Base-by-base conservation (phyloP, 2,329 filamentous ascomycete genomes). In the Penicillium sp. region DNA sequence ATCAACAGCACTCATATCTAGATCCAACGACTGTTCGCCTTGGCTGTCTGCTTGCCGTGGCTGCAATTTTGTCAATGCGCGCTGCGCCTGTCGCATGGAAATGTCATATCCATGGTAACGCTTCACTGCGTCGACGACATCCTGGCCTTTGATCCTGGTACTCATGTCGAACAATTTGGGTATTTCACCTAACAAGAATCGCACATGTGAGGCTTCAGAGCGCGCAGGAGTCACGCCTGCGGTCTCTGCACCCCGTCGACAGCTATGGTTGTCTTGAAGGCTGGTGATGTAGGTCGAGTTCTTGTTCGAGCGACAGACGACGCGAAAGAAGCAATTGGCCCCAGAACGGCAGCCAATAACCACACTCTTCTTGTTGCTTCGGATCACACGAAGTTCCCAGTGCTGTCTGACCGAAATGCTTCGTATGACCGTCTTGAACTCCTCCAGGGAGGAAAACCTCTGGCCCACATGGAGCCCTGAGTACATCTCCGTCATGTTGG, bases 31-130 rank as follows among this genome's bases (percentile, higher is more conserved):
- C 27, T 56, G 55, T 16, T 67, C 66, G 30, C 52, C 58, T 40
- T 63, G 58, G 36, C 54, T 57, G 27, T 56, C 58, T 5, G 56
- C 44, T 36, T 61, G 63, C 40, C 63, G 63, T 25, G 69, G 67
- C 46, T 72, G 69, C 24, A 73, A 36, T 46, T 65, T 67, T 16
- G 63, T 69, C 27, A 73, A 65, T 27, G 70, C 70, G 28, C 69
- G 65, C 50, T 73, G 70, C 18, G 71, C 69, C 53, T 73, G 71
- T 56, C 68, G 63, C 59, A 68, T 69, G 2, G 69, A 69, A 30
- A 73, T 72, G 40, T 72, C 69, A 55, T 71, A 72, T 45, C 69
- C 70, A 56, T 73, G 70, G 55, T 72, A 73, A 20, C 70, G 67
- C 57, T 72, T 73, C 13, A 73, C 69, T 0, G 70, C 70, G 42